Evolutionary conservation across 2,329 filamentous ascomycete genomes (phyloP).

Genomic region (Lizonia empirigonia): DNA sequence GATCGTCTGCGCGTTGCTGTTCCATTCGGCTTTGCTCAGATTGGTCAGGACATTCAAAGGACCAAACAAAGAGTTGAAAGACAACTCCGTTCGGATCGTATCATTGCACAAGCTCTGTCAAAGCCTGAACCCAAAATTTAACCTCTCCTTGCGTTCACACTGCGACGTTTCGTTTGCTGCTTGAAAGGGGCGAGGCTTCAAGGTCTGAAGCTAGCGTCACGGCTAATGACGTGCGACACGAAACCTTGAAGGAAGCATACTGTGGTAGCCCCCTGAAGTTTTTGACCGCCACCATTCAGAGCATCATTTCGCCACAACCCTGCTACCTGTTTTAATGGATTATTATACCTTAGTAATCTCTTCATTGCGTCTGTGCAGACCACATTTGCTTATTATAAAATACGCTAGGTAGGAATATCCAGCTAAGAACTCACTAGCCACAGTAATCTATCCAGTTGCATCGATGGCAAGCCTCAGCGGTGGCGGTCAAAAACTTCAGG

Average conservation of each 20-base stretch:
- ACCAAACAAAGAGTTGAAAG: not conserved
- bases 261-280: no score
- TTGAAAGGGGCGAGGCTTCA: slow-evolving; percentile 14
- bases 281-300: no score
- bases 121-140: not conserved
- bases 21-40: not conserved
- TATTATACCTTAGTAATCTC: no score
- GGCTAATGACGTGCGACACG: slow-evolving; percentile 32
- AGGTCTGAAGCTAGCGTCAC: slow-evolving; percentile 23
- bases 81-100: not conserved
- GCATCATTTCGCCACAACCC: no score
- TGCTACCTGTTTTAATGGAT: no score
- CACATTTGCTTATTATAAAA: no score
- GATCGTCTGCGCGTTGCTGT: not conserved
- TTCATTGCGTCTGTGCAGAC: no score
- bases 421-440: no score
- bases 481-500: no score
- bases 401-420: no score
- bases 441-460: no score
- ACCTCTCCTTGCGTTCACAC: not conserved
- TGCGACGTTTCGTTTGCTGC: not conserved
- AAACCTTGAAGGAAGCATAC: slow-evolving; percentile 30
- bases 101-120: not conserved
- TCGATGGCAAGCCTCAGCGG: no score
- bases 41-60: not conserved